Percentiles rank a stretch among this genome's conserved stretches.
These are phyloP conservation scores for Immersiella caudata DNA, from an alignment of 495 filamentous ascomycete species.

Conservation along the genomic window DNA sequence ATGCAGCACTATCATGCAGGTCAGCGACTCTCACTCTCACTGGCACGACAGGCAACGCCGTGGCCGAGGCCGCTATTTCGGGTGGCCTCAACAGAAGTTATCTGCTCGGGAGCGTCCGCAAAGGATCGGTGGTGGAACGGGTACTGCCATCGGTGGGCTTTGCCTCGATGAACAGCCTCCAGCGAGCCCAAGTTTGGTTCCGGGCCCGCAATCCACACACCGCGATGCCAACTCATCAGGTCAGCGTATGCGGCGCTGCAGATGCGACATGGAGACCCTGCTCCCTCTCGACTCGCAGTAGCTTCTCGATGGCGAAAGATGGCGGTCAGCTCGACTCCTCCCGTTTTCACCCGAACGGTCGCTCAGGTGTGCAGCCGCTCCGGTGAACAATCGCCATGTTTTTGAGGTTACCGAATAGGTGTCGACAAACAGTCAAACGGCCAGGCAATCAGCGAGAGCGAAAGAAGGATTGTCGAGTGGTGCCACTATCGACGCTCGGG, in stretches of 20 bases:
- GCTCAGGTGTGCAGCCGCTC: neutral
- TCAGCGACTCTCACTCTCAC: constrained; percentile 3
- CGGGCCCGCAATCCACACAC: constrained; percentile 18
- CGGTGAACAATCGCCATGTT: neutral
- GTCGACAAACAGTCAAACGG: neutral
- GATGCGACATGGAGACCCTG: constrained; percentile 17
- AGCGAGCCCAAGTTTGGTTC: constrained; percentile 16
- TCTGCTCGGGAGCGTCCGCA: neutral
- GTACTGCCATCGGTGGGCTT: neutral
- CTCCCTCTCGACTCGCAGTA: neutral
- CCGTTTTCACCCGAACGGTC: constrained; percentile 9
- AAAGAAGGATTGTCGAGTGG: constrained; percentile 10
- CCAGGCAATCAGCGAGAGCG: constrained; percentile 1
- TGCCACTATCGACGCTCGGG: constrained; percentile 14
- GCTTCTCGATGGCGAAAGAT: constrained; percentile 9
- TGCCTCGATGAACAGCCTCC: constrained; percentile 9
- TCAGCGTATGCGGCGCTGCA: constrained; percentile 22
- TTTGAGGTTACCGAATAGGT: neutral
- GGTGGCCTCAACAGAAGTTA: constrained; percentile 5
- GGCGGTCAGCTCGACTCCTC: constrained; percentile 12
- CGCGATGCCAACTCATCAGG: constrained; percentile 34
- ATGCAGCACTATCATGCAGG: constrained; percentile 19
- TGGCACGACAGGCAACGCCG: neutral
- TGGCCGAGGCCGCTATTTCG: constrained; percentile 13
- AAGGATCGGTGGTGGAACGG: neutral